Base-by-base conservation (phyloP, 192 early-diverging fungal genomes). In the Phycomyces nitens region DNA sequence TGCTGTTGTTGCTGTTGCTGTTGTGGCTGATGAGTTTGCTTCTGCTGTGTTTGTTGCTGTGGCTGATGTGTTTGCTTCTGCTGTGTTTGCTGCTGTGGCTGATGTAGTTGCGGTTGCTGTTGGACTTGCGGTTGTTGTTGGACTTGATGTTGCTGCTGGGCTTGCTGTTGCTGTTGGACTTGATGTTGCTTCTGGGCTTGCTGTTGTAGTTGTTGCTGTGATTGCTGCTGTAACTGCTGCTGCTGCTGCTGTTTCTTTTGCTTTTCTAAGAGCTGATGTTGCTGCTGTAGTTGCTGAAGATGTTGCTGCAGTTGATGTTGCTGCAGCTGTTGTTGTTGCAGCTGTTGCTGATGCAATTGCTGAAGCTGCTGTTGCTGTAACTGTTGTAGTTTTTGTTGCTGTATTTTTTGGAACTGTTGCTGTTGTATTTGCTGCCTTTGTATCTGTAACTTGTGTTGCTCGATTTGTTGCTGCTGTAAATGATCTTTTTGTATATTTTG, bases 181-280 rank as follows among this genome's bases (percentile, higher is more conserved):
- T 16, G 21, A 47, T 27, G 22, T 27, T 16, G 11, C 18, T 21
- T n/a, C n/a, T n/a, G n/a, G n/a, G n/a, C 52, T 53, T 40, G 52
- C 53, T 42, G 62, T 53, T 53, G 62, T 41, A 27, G 62, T 54
- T 20, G 53, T 27, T 27, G 43, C 23, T 41, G 62, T 42, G 5
- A 40, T 41, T 3, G 44, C 27, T 49, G 43, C 42, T 40, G 34
- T 20, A 41, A 39, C 15, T 20, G 22, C 3, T 34, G 22, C 29
- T 12, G 53, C 12, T 27, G 53, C 1, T 16, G 27, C 21, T n/a
- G n/a, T n/a, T n/a, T n/a, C n/a, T n/a, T n/a, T n/a, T n/a, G n/a
- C n/a, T n/a, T n/a, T n/a, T n/a, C n/a, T n/a, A n/a, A n/a, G n/a
- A 15, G 12, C 21, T 58, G 34, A 8, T 12, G 18, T 43, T 1